Base-by-base conservation (phyloP, 331 rosid species). In the Prunus yedoensis region DNA sequence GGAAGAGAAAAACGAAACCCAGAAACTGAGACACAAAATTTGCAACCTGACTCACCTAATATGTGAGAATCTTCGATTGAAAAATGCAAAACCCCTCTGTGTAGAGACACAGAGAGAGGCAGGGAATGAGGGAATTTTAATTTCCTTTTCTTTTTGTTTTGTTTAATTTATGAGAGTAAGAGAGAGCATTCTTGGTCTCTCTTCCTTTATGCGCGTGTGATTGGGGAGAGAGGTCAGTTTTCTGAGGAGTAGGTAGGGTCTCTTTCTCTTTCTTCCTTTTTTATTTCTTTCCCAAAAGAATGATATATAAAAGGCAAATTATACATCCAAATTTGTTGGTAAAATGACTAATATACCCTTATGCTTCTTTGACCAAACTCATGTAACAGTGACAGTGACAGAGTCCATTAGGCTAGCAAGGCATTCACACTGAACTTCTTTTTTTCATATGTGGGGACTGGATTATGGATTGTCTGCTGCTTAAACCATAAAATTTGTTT, bases 41-140 rank as follows among this genome's bases (percentile, higher is more conserved):
- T 27, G 32, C 57, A 81, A 51, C 17, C 52, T 74, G 71, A 60
- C 51, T 68, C 43, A 85, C 90, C 87, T 83, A 41, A 45, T 67
- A 69, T 50, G 61, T 23, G 53, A 54, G 49, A 85, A 73, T 59
- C 74, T 59, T 64, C 49, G 70, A 79, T 11, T 9, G 71, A 68
- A 74, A 38, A 78, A 28, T 46, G 65, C 41, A 38, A 16, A 17
- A 67, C 49, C 78, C 61, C 75, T 73, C 77, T 65, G 78, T 59
- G 75, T 14, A 73, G 10, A 23, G 49, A n/a, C n/a, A 60, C 2
- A 12, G 68, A 27, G 58, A 17, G 53, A 15, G 14, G 16, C 16
- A 18, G 60, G 59, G 14, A 38, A 41, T 27, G 79, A 63, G 12
- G 5, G 61, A 73, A 4, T 8, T 47, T 74, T 27, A 15, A 3